phyloP scores from a whole-genome alignment of 306 rosid species.

The Trifolium subterraneum region DNA sequence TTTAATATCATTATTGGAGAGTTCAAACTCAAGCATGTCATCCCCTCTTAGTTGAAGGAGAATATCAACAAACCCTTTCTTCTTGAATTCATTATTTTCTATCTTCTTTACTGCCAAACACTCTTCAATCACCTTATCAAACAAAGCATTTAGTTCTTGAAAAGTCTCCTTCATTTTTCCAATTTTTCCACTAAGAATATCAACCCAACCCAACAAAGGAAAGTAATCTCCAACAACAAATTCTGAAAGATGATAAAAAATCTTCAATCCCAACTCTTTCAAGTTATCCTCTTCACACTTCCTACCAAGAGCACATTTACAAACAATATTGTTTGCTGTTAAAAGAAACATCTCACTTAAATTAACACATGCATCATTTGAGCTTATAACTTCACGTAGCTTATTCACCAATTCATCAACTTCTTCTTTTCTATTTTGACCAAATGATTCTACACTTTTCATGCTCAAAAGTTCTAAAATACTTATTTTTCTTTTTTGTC shows the following conservation, averaged over 20 bases:
- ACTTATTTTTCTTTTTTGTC: constrained; percentile 4
- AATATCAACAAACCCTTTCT: constrained; percentile 35
- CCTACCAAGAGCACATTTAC: background rate
- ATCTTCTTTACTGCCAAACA: background rate
- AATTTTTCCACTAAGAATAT: background rate
- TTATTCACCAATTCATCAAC: background rate
- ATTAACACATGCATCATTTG: background rate
- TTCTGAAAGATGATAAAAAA: background rate
- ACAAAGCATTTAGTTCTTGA: background rate
- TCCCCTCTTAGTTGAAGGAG: constrained; percentile 25
- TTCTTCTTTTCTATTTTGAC: background rate
- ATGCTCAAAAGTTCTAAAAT: background rate
- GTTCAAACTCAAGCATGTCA: background rate
- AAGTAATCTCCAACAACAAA: background rate
- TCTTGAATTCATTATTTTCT: background rate
- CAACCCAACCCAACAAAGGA: background rate
- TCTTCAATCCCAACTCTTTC: background rate
- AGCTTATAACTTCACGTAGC: background rate
- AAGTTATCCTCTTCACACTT: background rate
- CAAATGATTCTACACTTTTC: background rate
- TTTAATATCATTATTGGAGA: constrained; percentile 35
- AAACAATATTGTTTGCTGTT: background rate
- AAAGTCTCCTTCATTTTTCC: background rate
- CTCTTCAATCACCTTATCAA: background rate
- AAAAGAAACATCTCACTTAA: background rate